These are phyloP conservation scores for Fusarium sulawesiense DNA, from an alignment of 2,329 filamentous ascomycete genomes.

Conservation along the genomic window DNA sequence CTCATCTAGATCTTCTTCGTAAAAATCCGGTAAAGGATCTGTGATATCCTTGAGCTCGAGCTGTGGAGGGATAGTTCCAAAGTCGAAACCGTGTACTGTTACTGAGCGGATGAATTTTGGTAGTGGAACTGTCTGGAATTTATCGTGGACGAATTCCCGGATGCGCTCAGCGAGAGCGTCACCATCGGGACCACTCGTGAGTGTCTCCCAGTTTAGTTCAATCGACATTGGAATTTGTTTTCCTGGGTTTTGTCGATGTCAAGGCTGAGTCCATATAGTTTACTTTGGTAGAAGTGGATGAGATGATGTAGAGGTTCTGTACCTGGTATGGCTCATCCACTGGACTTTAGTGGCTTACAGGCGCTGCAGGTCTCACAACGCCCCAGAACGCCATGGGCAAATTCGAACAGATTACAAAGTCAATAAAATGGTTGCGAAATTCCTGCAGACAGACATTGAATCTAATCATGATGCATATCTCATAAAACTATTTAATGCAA, in stretches of 20 bases:
- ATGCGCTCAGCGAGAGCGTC: conserved; percentile 85
- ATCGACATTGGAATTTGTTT: conserved; percentile 78
- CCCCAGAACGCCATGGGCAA: neutral
- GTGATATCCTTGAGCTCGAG: conserved; percentile 97
- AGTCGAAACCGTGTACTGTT: conserved; percentile 92
- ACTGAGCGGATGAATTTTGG: conserved; percentile 98
- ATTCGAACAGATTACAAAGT: neutral
- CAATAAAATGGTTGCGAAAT: neutral
- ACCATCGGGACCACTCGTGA: conserved; percentile 90
- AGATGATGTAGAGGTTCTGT: conserved; percentile 3
- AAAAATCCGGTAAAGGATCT: conserved; percentile 95
- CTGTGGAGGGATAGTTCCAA: conserved; percentile 83
- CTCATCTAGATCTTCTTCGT: conserved; percentile 80
- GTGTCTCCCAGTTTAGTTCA: conserved; percentile 94
- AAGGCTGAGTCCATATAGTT: neutral
- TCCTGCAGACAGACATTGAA: neutral
- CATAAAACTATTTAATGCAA: conserved; percentile 1
- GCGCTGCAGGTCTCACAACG: neutral
- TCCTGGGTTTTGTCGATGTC: neutral
- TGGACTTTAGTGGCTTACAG: conserved; percentile 22
- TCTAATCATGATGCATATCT: conserved; percentile 9
- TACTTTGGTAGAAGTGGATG: conserved; percentile 19
- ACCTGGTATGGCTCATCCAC: too few relatives aligned
- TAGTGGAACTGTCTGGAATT: conserved; percentile 90
- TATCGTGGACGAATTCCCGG: conserved; percentile 92